Percentiles rank a stretch among this genome's conserved stretches.
phyloP scores from a whole-genome alignment of 208 protist genomes.

The Perkinsela sp. region DNA sequence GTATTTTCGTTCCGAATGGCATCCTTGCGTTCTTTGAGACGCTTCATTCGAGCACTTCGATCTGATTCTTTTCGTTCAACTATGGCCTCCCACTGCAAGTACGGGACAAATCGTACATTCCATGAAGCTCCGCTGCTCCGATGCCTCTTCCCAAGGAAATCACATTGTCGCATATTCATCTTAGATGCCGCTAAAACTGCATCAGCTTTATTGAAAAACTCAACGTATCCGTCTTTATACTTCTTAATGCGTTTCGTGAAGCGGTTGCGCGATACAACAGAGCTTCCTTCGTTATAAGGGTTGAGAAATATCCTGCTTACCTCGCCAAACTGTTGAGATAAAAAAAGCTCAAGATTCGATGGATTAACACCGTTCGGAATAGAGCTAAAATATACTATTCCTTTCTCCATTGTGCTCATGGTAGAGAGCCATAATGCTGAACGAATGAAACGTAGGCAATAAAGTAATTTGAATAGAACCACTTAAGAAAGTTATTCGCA shows the following conservation, averaged over 20 bases:
- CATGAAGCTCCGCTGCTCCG: neutral
- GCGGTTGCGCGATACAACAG: neutral
- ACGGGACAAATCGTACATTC: neutral
- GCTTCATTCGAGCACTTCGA: neutral
- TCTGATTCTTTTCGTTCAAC: neutral
- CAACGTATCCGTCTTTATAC: slow-evolving; percentile 1
- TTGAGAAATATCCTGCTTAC: neutral
- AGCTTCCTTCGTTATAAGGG: neutral
- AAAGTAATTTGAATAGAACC: too few relatives aligned
- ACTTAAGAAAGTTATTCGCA: too few relatives aligned
- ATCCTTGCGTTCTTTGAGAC: neutral
- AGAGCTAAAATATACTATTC: neutral
- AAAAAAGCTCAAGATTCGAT: neutral
- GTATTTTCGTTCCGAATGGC: neutral
- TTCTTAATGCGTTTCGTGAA: neutral
- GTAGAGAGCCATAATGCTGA: too few relatives aligned
- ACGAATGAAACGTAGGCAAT: too few relatives aligned
- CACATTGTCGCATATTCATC: neutral
- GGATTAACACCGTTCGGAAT: neutral
- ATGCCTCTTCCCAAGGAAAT: neutral
- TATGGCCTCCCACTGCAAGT: neutral
- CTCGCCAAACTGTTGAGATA: neutral
- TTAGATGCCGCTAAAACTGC: neutral
- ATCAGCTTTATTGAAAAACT: neutral
- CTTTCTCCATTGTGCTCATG: too few relatives aligned